Conservation (phyloP, 2,329 filamentous ascomycete species). For the Pezicula rhizophila region DNA sequence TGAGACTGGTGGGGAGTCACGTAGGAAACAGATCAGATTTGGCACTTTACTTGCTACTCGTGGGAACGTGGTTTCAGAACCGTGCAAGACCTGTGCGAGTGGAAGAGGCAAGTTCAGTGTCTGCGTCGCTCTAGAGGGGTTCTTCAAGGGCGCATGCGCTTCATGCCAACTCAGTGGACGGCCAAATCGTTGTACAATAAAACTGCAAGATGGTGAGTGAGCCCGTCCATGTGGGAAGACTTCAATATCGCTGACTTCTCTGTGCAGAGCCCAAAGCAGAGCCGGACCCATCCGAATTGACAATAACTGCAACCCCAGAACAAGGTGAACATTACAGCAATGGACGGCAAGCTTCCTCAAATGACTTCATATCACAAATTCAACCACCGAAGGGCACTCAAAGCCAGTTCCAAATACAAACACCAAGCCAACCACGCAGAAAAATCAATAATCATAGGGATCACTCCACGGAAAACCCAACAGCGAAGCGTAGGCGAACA, state of each 20-base stretch:
- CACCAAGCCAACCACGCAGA: not conserved
- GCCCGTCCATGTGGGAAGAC: not conserved
- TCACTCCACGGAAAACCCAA: slow-evolving; percentile 4
- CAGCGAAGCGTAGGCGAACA: slow-evolving; percentile 17
- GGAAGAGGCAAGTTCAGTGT: slow-evolving; percentile 26
- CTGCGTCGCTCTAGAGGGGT: slow-evolving; percentile 26
- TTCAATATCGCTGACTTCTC: not conserved
- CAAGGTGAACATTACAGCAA: not conserved
- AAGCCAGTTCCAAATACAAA: not conserved
- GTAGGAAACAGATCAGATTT: slow-evolving; percentile 27
- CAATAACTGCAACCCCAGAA: not conserved
- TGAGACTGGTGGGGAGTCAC: slow-evolving; percentile 26
- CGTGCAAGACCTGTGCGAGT: slow-evolving; percentile 25
- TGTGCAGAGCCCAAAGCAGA: slow-evolving; percentile 1
- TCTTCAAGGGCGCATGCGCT: slow-evolving; percentile 28
- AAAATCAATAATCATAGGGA: not conserved
- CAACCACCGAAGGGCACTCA: not conserved
- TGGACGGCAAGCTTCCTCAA: not conserved
- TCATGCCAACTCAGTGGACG: slow-evolving; percentile 26
- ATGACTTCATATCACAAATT: not conserved
- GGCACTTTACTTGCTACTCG: slow-evolving; percentile 26
- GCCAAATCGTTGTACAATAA: slow-evolving; percentile 27
- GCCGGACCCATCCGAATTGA: not conserved
- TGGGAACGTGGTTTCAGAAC: slow-evolving; percentile 19
- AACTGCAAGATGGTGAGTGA: slow-evolving; percentile 24